A percentile compares a stretch with the other conserved stretches of the same genome.
Conservation (phyloP, 257 asterid species). For the Rauvolfia tetraphylla region DNA sequence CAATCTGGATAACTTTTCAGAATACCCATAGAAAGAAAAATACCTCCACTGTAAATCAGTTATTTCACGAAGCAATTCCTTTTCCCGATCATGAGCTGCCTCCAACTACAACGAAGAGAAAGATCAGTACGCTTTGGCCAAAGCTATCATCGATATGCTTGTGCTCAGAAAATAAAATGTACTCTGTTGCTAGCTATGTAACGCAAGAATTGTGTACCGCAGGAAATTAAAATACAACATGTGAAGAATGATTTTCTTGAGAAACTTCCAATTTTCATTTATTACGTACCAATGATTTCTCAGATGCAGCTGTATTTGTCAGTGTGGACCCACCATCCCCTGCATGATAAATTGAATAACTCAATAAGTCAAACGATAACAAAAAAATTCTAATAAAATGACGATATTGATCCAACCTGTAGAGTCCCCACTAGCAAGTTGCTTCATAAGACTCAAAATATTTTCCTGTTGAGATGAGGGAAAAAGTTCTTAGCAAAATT, state of each 20-base stretch:
- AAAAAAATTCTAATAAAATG: constrained; percentile 1
- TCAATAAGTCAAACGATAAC: constrained; percentile 18
- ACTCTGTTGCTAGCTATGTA: not conserved
- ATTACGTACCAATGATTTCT: constrained; percentile 59
- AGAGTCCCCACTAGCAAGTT: constrained; percentile 48
- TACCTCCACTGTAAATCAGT: constrained; percentile 80
- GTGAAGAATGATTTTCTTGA: not conserved
- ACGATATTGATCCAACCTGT: constrained; percentile 44
- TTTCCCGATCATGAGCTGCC: constrained; percentile 75
- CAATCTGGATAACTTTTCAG: not conserved
- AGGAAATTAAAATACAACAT: not conserved
- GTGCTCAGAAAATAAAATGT: not conserved
- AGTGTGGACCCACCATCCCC: constrained; percentile 41
- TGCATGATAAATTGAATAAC: constrained; percentile 25
- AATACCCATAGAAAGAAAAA: not conserved
- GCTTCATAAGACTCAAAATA: constrained; percentile 67
- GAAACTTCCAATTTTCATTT: not conserved
- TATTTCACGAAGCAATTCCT: constrained; percentile 65
- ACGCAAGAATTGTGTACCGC: not conserved
- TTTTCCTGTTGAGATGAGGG: constrained; percentile 45
- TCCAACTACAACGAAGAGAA: constrained; percentile 53
- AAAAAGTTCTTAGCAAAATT: constrained; percentile 6
- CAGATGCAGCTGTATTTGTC: constrained; percentile 32
- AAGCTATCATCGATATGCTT: not conserved
- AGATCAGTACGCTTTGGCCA: constrained; percentile 1